Evolutionary conservation across 2,329 filamentous ascomycete species (phyloP).

Genomic region (Aureobasidium sp.): DNA sequence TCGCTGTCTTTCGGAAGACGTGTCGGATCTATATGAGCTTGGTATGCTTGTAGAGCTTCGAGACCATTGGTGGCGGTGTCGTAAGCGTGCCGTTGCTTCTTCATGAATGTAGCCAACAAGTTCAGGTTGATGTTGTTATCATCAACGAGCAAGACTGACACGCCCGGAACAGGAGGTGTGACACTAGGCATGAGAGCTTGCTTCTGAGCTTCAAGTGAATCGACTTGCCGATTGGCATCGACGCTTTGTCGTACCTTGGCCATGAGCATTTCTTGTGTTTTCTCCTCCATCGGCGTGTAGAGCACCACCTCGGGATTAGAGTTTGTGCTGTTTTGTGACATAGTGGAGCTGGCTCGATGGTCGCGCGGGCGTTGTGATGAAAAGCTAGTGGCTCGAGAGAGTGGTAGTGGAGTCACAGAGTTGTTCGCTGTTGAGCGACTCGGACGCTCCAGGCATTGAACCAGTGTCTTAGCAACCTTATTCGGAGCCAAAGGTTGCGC

Average conservation of each 20-base stretch:
- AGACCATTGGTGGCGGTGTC: constrained; percentile 37
- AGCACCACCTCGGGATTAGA: constrained; percentile 3
- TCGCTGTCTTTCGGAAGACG: constrained; percentile 19
- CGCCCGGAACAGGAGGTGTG: background rate
- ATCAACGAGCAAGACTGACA: constrained; percentile 27
- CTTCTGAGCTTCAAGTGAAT: background rate
- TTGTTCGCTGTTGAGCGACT: background rate
- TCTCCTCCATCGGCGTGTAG: background rate
- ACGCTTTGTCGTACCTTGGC: background rate
- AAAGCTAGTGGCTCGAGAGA: background rate
- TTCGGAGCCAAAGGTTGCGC: constrained; percentile 10
- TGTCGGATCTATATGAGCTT: constrained; percentile 19
- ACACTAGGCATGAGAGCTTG: background rate
- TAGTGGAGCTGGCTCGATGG: background rate
- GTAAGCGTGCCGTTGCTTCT: constrained; percentile 19
- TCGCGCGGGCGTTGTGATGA: background rate
- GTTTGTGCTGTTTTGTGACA: background rate
- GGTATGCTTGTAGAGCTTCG: constrained; percentile 40
- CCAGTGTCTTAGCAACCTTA: constrained; percentile 14
- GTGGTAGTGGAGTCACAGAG: background rate
- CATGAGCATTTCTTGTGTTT: background rate
- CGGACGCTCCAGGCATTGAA: constrained; percentile 20
- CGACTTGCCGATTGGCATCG: background rate
- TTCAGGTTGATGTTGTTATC: constrained; percentile 30
- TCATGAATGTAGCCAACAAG: constrained; percentile 22